Conservation (phyloP, 78 protist genomes). For the Fonticula alba region DNA sequence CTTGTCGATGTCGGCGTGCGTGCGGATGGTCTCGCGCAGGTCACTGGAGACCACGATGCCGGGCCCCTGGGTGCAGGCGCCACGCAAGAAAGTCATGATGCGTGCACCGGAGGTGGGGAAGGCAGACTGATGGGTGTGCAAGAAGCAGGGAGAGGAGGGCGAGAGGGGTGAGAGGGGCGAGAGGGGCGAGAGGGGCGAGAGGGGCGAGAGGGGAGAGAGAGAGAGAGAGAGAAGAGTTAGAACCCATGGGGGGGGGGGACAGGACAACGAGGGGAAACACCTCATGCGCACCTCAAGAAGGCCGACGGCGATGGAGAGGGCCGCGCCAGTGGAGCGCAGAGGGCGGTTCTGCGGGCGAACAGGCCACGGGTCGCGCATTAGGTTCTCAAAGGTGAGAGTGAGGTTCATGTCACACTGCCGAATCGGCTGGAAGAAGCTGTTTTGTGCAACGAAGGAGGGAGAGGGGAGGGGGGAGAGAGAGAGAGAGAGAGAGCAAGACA, state of each 20-base stretch:
- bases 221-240: neutral
- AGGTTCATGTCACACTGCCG: conserved; percentile 62
- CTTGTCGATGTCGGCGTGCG: conserved; percentile 59
- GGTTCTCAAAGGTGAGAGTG: conserved; percentile 65
- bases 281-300: conserved; percentile 31
- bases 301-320: conserved; percentile 72
- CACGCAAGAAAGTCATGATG: conserved; percentile 72
- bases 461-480: neutral
- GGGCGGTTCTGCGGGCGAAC: conserved; percentile 50
- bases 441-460: neutral
- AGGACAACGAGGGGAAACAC: too few relatives aligned
- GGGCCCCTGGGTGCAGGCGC: conserved; percentile 84
- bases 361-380: conserved; percentile 82
- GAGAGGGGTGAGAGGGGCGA: too few relatives aligned
- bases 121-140: conserved; percentile 31
- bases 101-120: conserved; percentile 62
- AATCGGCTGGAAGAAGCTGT: conserved; percentile 61
- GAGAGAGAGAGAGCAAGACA: neutral
- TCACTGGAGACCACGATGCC: conserved; percentile 51
- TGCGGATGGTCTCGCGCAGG: conserved; percentile 60
- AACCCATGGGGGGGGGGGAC: too few relatives aligned
- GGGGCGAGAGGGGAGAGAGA: too few relatives aligned
- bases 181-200: too few relatives aligned
- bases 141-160: neutral
- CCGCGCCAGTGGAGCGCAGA: conserved; percentile 74